Conservation (phyloP, 495 filamentous ascomycete species). For the Tuber brumale region DNA sequence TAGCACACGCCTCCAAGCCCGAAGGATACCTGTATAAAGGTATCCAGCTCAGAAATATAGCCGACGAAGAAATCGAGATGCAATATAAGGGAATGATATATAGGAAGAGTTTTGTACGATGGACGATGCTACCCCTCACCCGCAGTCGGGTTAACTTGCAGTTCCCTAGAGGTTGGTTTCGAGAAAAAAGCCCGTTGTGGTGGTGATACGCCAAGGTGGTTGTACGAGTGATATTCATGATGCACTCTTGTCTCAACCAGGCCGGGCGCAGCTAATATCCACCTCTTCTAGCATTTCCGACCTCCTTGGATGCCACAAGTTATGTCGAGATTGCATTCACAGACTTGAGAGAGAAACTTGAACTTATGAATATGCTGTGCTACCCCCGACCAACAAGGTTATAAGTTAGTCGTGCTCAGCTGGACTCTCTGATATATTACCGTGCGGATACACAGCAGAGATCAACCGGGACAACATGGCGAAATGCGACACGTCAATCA, state of each 20-base stretch:
- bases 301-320: too few relatives aligned
- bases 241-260: background rate
- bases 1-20: too few relatives aligned
- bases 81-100: too few relatives aligned
- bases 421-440: background rate
- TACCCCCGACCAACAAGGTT: background rate
- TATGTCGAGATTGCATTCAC: background rate
- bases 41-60: too few relatives aligned
- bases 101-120: too few relatives aligned
- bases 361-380: background rate
- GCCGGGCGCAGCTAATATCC: background rate
- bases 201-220: background rate
- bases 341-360: background rate
- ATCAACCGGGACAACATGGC: background rate
- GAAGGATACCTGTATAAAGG: too few relatives aligned
- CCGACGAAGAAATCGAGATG: too few relatives aligned
- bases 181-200: background rate
- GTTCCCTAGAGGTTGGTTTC: background rate
- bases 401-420: background rate
- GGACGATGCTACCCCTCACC: too few relatives aligned
- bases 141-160: background rate
- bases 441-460: background rate
- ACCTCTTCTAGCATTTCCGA: background rate
- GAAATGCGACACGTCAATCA: background rate
- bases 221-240: background rate